Evolutionary conservation across 2,329 filamentous ascomycete species (phyloP).

Genomic region (Xylaria sp.): DNA sequence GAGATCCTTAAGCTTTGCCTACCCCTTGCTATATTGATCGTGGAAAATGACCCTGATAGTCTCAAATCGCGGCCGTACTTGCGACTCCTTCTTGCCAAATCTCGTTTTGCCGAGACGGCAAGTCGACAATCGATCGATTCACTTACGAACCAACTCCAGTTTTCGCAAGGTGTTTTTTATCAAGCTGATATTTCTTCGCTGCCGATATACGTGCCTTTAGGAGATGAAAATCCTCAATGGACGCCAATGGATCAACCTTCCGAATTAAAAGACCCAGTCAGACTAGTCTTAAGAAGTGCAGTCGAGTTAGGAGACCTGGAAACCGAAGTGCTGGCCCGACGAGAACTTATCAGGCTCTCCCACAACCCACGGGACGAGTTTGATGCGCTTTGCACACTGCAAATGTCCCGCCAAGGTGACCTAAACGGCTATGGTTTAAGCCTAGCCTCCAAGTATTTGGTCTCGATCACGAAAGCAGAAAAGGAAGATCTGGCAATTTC

Average conservation of each 20-base stretch:
- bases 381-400: slow-evolving; percentile 25
- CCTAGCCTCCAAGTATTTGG: slow-evolving; percentile 29
- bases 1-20: slow-evolving; percentile 19
- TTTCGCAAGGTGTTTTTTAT: slow-evolving; percentile 15
- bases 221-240: slow-evolving; percentile 31
- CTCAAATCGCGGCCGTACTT: slow-evolving; percentile 32
- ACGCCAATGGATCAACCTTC: slow-evolving; percentile 9
- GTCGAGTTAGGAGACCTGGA: slow-evolving; percentile 27
- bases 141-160: slow-evolving; percentile 18
- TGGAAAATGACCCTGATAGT: slow-evolving; percentile 26
- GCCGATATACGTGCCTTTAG: slow-evolving; percentile 28
- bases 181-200: slow-evolving; percentile 14
- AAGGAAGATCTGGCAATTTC: slow-evolving; percentile 18
- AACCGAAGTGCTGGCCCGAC: slow-evolving; percentile 26
- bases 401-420: slow-evolving; percentile 31
- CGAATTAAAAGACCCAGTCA: slow-evolving; percentile 20
- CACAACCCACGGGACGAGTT: slow-evolving; percentile 21
- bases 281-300: slow-evolving; percentile 21
- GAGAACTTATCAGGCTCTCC: slow-evolving; percentile 29
- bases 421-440: slow-evolving; percentile 25
- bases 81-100: slow-evolving; percentile 31
- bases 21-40: slow-evolving; percentile 28
- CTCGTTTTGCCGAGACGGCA: slow-evolving; percentile 21
- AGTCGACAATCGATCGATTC: slow-evolving; percentile 14
- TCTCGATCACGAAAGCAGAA: slow-evolving; percentile 16